phyloP scores from a whole-genome alignment of 495 filamentous ascomycete species.

The Hamigera avellanea region DNA sequence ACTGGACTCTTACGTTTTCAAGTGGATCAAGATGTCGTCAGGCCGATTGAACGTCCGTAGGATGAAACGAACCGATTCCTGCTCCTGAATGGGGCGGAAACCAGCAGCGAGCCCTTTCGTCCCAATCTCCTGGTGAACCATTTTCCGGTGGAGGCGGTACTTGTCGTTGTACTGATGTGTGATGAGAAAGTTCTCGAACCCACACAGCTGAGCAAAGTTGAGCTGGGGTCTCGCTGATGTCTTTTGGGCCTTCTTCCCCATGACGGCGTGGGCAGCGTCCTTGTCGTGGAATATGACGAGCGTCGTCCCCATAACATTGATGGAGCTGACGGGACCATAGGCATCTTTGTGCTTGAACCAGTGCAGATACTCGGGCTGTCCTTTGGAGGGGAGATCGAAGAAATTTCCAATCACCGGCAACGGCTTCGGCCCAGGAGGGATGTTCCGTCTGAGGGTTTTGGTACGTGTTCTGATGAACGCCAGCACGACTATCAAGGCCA shows the following conservation, averaged over 20 bases:
- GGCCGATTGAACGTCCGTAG: neutral
- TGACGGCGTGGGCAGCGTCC: slow-evolving; percentile 18
- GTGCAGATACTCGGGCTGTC: slow-evolving; percentile 23
- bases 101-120: neutral
- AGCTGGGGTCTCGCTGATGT: neutral
- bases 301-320: slow-evolving; percentile 26
- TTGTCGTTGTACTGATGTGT: neutral
- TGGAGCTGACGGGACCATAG: slow-evolving; percentile 26
- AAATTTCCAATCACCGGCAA: too few species aligned
- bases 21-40: neutral
- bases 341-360: slow-evolving; percentile 30
- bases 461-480: too few species aligned
- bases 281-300: slow-evolving; percentile 30
- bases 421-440: too few species aligned
- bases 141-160: neutral
- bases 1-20: slow-evolving; percentile 1
- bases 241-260: slow-evolving; percentile 7
- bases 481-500: too few species aligned
- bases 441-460: too few species aligned
- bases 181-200: neutral
- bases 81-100: neutral
- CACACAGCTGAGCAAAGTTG: neutral
- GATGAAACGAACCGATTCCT: neutral
- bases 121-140: neutral
- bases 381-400: too few species aligned